phyloP scores from a whole-genome alignment of 2,329 filamentous ascomycete genomes.

The Neopestalotiopsis sp. region DNA sequence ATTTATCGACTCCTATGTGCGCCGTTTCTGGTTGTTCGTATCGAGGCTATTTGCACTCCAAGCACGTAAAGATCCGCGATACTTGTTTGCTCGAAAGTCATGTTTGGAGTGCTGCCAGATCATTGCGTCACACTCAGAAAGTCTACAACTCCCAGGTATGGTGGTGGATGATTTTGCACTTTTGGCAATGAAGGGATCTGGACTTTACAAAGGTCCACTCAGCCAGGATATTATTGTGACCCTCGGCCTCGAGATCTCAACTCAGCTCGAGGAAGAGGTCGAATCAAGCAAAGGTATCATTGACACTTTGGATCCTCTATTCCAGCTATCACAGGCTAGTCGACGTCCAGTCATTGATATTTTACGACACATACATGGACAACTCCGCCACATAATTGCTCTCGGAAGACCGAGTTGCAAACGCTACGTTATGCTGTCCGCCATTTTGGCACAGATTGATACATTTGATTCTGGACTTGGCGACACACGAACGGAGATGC shows the following conservation, averaged over 20 bases:
- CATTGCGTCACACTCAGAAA: slow-evolving; percentile 27
- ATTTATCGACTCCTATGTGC: slow-evolving; percentile 32
- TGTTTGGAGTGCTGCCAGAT: slow-evolving; percentile 30
- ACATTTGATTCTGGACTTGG: slow-evolving; percentile 20
- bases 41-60: slow-evolving; percentile 30
- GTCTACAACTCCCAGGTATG: slow-evolving; percentile 18
- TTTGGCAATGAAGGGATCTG: slow-evolving; percentile 26
- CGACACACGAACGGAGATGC: background rate
- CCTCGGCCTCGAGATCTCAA: slow-evolving; percentile 25
- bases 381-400: slow-evolving; percentile 27
- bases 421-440: slow-evolving; percentile 29
- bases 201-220: slow-evolving; percentile 29
- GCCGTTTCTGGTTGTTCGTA: slow-evolving; percentile 29
- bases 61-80: slow-evolving; percentile 26
- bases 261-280: slow-evolving; percentile 27
- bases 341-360: slow-evolving; percentile 24
- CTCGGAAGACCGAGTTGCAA: slow-evolving; percentile 29
- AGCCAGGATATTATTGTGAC: slow-evolving; percentile 26
- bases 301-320: slow-evolving; percentile 21
- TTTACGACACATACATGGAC: slow-evolving; percentile 23
- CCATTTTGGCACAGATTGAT: slow-evolving; percentile 26
- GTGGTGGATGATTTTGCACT: slow-evolving; percentile 24
- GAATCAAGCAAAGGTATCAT: background rate
- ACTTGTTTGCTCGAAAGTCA: slow-evolving; percentile 29
- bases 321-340: slow-evolving; percentile 19